Conservation (phyloP, 208 protist species). For the Borovskyia barvae region DNA sequence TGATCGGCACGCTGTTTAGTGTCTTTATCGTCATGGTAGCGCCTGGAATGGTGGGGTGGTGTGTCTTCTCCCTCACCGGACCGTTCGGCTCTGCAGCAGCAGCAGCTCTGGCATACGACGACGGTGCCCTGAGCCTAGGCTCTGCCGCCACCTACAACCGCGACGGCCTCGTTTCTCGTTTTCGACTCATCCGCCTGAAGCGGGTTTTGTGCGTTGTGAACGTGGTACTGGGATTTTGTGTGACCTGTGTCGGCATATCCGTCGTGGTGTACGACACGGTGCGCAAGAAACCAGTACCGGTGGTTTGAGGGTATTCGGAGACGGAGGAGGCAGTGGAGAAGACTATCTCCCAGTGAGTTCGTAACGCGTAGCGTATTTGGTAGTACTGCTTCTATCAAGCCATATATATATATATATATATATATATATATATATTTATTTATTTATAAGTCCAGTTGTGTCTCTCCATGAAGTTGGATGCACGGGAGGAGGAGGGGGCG, state of each 20-base stretch:
- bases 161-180: conserved; percentile 6
- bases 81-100: conserved; percentile 14
- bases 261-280: conserved; percentile 26
- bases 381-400: background rate
- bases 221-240: conserved; percentile 30
- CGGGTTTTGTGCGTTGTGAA: conserved; percentile 32
- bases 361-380: too few relatives aligned
- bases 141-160: background rate
- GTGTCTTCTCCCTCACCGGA: conserved; percentile 37
- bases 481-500: too few relatives aligned
- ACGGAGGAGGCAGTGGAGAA: too few relatives aligned
- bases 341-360: too few relatives aligned
- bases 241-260: conserved; percentile 31
- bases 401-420: too few relatives aligned
- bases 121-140: background rate
- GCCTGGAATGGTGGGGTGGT: conserved; percentile 55
- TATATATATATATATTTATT: too few relatives aligned
- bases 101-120: background rate
- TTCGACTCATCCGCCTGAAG: conserved; percentile 29
- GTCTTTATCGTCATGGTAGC: conserved; percentile 62
- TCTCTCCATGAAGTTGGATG: too few relatives aligned
- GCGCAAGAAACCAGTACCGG: background rate
- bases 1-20: conserved; percentile 61
- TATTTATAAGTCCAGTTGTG: too few relatives aligned
- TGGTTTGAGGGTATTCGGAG: background rate